Evolutionary conservation across 805 yeast species (phyloP), one percentile per base, ranked within the genome.

Genomic region (Candida verbasci): DNA sequence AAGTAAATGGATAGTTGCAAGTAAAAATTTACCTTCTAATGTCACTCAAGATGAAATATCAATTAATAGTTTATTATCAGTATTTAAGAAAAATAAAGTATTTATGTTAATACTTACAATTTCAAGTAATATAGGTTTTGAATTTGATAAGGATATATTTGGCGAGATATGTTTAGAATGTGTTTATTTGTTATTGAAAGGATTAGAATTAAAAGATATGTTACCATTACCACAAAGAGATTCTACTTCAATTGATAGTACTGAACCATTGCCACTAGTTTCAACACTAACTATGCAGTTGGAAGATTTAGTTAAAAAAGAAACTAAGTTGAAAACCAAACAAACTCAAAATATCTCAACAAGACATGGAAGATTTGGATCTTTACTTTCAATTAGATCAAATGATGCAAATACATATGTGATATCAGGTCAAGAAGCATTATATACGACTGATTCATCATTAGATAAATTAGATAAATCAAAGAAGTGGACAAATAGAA

Each of bases 301-400:
- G 15, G 56, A 68, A 29, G 74, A 70, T 15, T 53, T 86, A 6
- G 62, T 87, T n/a, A 62, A 65, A 2, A 71, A 71, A 37, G 97
- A 91, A 50, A 66, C 71, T 15, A 68, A 69, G 22, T 53, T 81
- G 41, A 76, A 74, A 40, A 65, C 61, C 27, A 52, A 56, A 23
- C 69, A 78, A 33, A 64, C 67, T 20, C 73, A 71, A 55, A 60
- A 68, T 35, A 65, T 79, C 1, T 73, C 85, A 1, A 70, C 86
- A 1, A 72, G 98, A 31, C 98, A 91, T 53, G 89, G 93, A 2
- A 71, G 95, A 35, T 91, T 91, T 63, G 98, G 98, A 1, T 80
- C 97, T 0, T 63, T 89, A 43, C 58, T 88, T 9, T 80, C 95
- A 2, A 68, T 91, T 21, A 78, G 81, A 41, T 24, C 31, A 8